phyloP scores from a whole-genome alignment of 495 filamentous ascomycete genomes.

The Penicillium turbatum region DNA sequence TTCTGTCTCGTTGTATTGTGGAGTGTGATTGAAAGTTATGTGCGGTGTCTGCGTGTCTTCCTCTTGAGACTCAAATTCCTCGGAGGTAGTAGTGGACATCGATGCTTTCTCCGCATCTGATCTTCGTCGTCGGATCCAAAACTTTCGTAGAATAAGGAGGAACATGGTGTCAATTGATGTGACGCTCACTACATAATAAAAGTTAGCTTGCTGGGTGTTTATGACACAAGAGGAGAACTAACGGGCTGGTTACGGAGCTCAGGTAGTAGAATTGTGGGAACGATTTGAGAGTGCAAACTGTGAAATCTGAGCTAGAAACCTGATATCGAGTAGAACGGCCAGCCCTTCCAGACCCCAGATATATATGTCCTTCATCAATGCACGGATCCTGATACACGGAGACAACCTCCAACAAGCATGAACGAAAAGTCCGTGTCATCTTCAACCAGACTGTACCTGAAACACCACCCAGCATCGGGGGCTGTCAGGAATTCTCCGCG shows the following conservation, averaged over 20 bases:
- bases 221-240: not conserved
- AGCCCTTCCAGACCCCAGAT: not conserved
- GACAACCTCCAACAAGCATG: not conserved
- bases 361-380: not conserved
- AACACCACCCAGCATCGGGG: not conserved
- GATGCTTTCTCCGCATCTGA: not conserved
- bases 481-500: not conserved
- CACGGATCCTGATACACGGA: not conserved
- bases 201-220: too few species aligned
- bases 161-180: constrained; percentile 7
- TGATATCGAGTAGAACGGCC: too few species aligned
- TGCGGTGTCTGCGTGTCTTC: not conserved
- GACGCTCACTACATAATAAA: not conserved
- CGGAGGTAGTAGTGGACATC: not conserved
- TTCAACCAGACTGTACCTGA: constrained; percentile 2
- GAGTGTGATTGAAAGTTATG: not conserved
- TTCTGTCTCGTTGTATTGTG: constrained; percentile 11
- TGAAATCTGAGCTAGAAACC: too few species aligned
- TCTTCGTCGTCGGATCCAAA: constrained; percentile 4
- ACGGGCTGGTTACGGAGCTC: not conserved
- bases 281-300: not conserved
- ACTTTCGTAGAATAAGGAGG: constrained; percentile 5
- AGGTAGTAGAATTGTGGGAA: not conserved
- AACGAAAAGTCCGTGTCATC: not conserved
- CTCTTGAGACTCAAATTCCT: not conserved